phyloP scores from a whole-genome alignment of 352 stramenopile genomes.

The Pythium pyrilobum region DNA sequence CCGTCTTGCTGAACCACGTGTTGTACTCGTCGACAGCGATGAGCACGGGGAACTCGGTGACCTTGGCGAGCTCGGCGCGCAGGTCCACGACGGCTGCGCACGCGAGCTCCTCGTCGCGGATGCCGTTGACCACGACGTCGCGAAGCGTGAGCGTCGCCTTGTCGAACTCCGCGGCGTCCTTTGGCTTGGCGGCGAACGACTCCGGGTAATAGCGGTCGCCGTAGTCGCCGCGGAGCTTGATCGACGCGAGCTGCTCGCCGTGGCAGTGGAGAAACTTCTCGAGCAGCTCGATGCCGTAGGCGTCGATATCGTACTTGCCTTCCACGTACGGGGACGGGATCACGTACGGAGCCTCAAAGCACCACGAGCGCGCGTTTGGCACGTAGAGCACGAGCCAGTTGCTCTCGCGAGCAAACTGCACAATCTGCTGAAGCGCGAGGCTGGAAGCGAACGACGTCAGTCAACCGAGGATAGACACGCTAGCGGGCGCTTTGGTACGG shows the following conservation, averaged over 20 bases:
- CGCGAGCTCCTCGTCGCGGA: slow-evolving; percentile 78
- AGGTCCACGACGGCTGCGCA: slow-evolving; percentile 79
- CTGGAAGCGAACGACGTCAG: slow-evolving; percentile 7
- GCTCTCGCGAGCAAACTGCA: slow-evolving; percentile 82
- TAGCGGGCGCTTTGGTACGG: background rate
- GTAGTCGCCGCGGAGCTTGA: slow-evolving; percentile 67
- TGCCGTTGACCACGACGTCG: slow-evolving; percentile 73
- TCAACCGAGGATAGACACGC: background rate
- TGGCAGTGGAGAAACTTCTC: slow-evolving; percentile 79
- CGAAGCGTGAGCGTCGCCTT: slow-evolving; percentile 57
- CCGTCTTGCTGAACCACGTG: slow-evolving; percentile 79
- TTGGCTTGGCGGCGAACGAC: slow-evolving; percentile 67
- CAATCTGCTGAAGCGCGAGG: slow-evolving; percentile 82
- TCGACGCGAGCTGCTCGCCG: slow-evolving; percentile 53
- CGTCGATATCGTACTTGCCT: slow-evolving; percentile 84
- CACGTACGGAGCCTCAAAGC: slow-evolving; percentile 74
- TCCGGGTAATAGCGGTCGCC: slow-evolving; percentile 77
- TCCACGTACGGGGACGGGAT: slow-evolving; percentile 75
- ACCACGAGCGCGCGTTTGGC: slow-evolving; percentile 72
- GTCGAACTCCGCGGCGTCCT: slow-evolving; percentile 50
- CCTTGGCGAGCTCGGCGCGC: slow-evolving; percentile 64
- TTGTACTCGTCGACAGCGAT: slow-evolving; percentile 89
- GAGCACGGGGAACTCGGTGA: slow-evolving; percentile 81
- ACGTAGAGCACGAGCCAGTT: slow-evolving; percentile 86
- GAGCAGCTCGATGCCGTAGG: slow-evolving; percentile 72